Conservation (phyloP, 2,329 filamentous ascomycete species). For the Ophiostoma australiae region DNA sequence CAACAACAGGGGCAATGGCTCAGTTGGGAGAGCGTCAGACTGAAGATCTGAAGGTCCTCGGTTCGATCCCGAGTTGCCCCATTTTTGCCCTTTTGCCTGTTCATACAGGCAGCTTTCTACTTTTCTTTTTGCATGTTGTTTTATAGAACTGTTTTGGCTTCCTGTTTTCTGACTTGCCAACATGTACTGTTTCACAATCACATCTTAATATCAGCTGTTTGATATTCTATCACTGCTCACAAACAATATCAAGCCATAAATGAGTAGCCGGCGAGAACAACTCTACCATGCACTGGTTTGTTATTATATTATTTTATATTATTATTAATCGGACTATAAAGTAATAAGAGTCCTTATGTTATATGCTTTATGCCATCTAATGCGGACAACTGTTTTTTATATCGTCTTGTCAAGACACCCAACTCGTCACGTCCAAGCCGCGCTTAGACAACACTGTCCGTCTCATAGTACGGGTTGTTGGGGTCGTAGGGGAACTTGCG, state of each 20-base stretch:
- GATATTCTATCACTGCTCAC: background rate
- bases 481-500: conserved; percentile 39
- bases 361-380: background rate
- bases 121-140: background rate
- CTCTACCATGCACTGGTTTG: background rate
- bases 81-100: background rate
- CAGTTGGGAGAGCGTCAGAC: conserved; percentile 17
- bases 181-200: no score
- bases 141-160: background rate
- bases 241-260: background rate
- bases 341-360: background rate
- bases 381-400: background rate
- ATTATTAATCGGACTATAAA: background rate
- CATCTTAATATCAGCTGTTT: no score
- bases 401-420: background rate
- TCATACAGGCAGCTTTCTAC: background rate
- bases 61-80: conserved; percentile 17
- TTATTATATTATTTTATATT: background rate
- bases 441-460: conserved; percentile 29
- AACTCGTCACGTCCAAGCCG: background rate
- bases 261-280: background rate
- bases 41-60: conserved; percentile 17
- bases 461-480: conserved; percentile 35
- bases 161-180: background rate
- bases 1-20: conserved; percentile 9